Conservation (phyloP, 139 green algal genomes). For the Picocystis salinarum region DNA sequence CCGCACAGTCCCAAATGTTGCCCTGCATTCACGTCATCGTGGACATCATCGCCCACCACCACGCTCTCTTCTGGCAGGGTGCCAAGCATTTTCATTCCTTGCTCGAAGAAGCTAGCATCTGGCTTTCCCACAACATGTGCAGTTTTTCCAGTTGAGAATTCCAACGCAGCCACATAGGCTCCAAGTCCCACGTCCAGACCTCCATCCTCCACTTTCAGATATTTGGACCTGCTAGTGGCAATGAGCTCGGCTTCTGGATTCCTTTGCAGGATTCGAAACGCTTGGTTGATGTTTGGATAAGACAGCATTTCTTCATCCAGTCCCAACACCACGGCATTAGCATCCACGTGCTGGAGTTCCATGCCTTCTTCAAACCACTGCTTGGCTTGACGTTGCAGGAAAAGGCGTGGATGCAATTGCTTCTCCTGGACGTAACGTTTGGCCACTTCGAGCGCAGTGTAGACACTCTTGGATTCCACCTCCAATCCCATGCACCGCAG, state of each 20-base stretch:
- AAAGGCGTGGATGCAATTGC: conserved; percentile 11
- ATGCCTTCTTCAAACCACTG: conserved; percentile 16
- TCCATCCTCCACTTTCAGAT: conserved; percentile 13
- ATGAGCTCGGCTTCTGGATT: conserved; percentile 12
- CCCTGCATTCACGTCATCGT: conserved; percentile 21
- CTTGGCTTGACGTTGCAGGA: conserved; percentile 17
- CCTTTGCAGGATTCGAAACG: conserved; percentile 14
- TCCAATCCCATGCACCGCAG: too few species aligned
- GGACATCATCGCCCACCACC: conserved; percentile 26
- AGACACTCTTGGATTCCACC: too few species aligned
- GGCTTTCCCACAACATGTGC: conserved; percentile 24
- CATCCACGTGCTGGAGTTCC: not conserved
- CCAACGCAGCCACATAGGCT: conserved; percentile 15
- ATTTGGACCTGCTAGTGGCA: conserved; percentile 13
- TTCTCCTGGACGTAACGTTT: conserved; percentile 4
- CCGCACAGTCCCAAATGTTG: conserved; percentile 15
- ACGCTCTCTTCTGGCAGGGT: too few species aligned
- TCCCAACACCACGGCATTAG: conserved; percentile 15
- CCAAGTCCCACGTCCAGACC: conserved; percentile 17
- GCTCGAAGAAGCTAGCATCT: conserved; percentile 15
- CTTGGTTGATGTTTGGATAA: conserved; percentile 13
- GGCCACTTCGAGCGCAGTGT: conserved; percentile 6
- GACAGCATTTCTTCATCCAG: conserved; percentile 14
- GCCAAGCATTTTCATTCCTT: conserved; percentile 10
- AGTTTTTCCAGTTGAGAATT: too few species aligned